These are phyloP conservation scores for Grosmannia clavigera DNA, from an alignment of 2,329 filamentous ascomycete species.

Conservation along the genomic window DNA sequence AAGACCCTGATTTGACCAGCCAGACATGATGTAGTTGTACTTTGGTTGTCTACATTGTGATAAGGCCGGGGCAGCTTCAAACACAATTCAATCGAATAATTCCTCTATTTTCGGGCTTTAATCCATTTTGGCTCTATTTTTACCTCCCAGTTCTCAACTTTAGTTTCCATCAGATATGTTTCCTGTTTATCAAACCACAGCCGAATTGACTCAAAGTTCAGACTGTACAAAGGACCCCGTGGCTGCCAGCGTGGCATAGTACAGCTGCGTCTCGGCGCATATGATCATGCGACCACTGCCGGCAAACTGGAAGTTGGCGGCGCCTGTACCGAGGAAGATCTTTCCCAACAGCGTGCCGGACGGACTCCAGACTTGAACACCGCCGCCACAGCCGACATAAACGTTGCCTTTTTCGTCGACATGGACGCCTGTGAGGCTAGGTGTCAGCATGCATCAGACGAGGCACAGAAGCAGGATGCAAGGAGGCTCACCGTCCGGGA, in stretches of 20 bases:
- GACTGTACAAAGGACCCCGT: conserved; percentile 11
- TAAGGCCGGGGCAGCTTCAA: too few species aligned
- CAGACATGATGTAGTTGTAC: too few species aligned
- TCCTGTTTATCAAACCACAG: too few species aligned
- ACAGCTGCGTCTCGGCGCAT: conserved; percentile 27
- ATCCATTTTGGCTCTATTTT: too few species aligned
- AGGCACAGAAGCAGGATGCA: conserved; percentile 12
- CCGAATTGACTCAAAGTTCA: neutral
- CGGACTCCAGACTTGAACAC: conserved; percentile 36
- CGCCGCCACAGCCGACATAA: conserved; percentile 38
- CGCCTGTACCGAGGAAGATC: conserved; percentile 34
- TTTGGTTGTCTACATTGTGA: too few species aligned
- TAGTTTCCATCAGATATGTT: too few species aligned
- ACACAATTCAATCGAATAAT: too few species aligned
- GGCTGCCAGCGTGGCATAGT: conserved; percentile 23
- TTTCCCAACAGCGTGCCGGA: conserved; percentile 40
- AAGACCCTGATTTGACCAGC: too few species aligned
- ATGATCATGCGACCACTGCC: conserved; percentile 29
- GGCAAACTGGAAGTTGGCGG: conserved; percentile 38
- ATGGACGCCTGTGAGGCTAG: conserved; percentile 32
- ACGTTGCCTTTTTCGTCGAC: conserved; percentile 42
- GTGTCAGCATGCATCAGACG: neutral
- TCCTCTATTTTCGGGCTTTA: too few species aligned
- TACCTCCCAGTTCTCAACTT: too few species aligned
- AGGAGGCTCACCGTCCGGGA: conserved; percentile 40